A percentile compares a stretch with the other conserved stretches of the same genome.
Conservation (phyloP, 306 rosid species). For the Albizia julibrissin region DNA sequence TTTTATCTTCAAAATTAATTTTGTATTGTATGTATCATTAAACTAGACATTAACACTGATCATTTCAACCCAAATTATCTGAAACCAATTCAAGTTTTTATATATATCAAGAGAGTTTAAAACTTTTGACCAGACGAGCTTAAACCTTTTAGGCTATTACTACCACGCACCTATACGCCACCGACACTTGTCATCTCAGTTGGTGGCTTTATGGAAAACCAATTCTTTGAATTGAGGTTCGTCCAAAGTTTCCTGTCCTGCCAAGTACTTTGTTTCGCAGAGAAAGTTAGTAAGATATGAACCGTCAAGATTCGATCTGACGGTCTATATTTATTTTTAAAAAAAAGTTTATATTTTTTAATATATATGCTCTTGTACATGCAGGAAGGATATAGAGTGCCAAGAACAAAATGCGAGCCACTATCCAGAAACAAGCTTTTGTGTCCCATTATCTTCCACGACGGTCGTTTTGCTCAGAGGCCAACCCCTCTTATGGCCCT, state of each 20-base stretch:
- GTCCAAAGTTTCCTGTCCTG: too few relatives aligned
- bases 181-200: background rate
- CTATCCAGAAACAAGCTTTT: background rate
- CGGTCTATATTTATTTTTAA: too few relatives aligned
- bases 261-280: too few relatives aligned
- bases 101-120: background rate
- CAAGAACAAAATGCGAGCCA: background rate
- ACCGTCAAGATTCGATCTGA: too few relatives aligned
- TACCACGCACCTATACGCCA: background rate
- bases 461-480: background rate
- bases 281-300: too few relatives aligned
- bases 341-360: too few relatives aligned
- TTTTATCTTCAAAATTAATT: background rate
- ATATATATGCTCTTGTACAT: background rate
- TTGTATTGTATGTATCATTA: background rate
- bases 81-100: too few relatives aligned
- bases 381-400: background rate
- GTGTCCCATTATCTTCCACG: background rate
- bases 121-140: background rate
- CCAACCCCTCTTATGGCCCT: background rate
- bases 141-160: background rate
- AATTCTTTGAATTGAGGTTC: background rate
- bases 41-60: too few relatives aligned
- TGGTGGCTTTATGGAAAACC: background rate
- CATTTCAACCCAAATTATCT: too few relatives aligned